Evolutionary conservation across 140 eudicot species (phyloP).

Genomic region (Ambrosia hybrid): DNA sequence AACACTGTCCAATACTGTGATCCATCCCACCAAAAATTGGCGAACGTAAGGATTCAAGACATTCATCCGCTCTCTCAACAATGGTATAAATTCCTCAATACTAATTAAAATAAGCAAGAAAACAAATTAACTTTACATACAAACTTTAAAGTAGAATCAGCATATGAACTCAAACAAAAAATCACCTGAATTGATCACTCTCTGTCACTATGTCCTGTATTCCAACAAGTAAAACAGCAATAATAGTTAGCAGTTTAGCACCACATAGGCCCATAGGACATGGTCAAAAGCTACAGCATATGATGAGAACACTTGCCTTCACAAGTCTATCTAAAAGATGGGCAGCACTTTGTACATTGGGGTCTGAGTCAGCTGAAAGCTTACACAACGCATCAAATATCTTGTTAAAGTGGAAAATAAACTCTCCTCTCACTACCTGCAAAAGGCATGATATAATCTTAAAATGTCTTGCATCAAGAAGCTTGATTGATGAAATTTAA

Average conservation of each 20-base stretch:
- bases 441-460: constrained; percentile 31
- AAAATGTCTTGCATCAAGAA: neutral
- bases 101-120: constrained; percentile 31
- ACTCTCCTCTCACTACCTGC: constrained; percentile 99
- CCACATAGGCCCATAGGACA: no score
- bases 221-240: constrained; percentile 22
- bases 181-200: constrained; percentile 92
- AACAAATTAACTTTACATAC: no score
- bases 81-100: constrained; percentile 95
- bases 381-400: constrained; percentile 94
- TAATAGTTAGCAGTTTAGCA: no score
- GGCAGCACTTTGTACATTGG: constrained; percentile 98
- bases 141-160: no score
- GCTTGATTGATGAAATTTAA: neutral
- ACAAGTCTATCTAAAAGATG: constrained; percentile 97
- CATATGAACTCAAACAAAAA: no score
- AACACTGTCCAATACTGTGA: constrained; percentile 96
- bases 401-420: constrained; percentile 88
- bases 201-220: constrained; percentile 93
- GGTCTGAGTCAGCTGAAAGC: constrained; percentile 95
- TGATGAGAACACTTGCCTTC: constrained; percentile 38
- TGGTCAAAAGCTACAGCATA: no score
- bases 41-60: constrained; percentile 93
- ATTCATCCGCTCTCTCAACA: constrained; percentile 93
- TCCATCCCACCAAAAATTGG: constrained; percentile 98